Conservation (phyloP, 2,329 filamentous ascomycete species). For the Aspergillus versicolor region DNA sequence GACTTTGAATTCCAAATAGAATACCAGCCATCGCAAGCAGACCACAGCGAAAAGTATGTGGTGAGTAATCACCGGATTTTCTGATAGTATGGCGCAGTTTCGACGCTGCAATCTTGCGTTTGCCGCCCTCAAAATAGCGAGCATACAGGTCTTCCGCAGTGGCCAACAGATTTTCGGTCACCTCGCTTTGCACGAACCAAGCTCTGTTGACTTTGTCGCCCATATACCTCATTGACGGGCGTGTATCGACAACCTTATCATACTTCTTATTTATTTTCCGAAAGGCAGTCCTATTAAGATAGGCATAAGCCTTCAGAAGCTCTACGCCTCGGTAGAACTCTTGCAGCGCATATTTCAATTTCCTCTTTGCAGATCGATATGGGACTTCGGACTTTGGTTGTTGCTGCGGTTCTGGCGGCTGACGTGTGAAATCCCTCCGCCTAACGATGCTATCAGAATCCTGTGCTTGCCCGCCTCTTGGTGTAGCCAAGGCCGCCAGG, state of each 20-base stretch:
- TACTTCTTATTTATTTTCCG: slow-evolving; percentile 99
- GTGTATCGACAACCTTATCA: slow-evolving; percentile 82
- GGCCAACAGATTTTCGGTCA: slow-evolving; percentile 76
- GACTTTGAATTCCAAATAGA: slow-evolving; percentile 65
- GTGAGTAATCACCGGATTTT: slow-evolving; percentile 59
- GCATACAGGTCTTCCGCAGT: slow-evolving; percentile 89
- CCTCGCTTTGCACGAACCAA: slow-evolving; percentile 87
- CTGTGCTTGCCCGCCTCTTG: slow-evolving; percentile 31
- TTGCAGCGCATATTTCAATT: slow-evolving; percentile 85
- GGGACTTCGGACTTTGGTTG: slow-evolving; percentile 61
- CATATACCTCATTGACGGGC: slow-evolving; percentile 78
- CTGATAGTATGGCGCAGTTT: slow-evolving; percentile 75
- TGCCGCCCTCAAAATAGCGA: slow-evolving; percentile 89
- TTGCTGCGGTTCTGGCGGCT: slow-evolving; percentile 41
- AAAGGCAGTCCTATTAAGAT: slow-evolving; percentile 89
- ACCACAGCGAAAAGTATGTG: slow-evolving; percentile 60
- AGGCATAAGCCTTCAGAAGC: slow-evolving; percentile 83
- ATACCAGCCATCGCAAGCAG: slow-evolving; percentile 67
- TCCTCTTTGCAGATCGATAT: slow-evolving; percentile 84
- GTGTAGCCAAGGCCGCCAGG: slow-evolving; percentile 45
- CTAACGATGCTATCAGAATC: slow-evolving; percentile 28
- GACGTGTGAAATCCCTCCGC: slow-evolving; percentile 52
- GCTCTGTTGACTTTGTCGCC: slow-evolving; percentile 86
- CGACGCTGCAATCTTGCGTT: slow-evolving; percentile 84
- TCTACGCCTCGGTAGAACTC: slow-evolving; percentile 93